Base-by-base conservation (phyloP, 2,329 filamentous ascomycete genomes). In the Pseudogymnoascus sp. region DNA sequence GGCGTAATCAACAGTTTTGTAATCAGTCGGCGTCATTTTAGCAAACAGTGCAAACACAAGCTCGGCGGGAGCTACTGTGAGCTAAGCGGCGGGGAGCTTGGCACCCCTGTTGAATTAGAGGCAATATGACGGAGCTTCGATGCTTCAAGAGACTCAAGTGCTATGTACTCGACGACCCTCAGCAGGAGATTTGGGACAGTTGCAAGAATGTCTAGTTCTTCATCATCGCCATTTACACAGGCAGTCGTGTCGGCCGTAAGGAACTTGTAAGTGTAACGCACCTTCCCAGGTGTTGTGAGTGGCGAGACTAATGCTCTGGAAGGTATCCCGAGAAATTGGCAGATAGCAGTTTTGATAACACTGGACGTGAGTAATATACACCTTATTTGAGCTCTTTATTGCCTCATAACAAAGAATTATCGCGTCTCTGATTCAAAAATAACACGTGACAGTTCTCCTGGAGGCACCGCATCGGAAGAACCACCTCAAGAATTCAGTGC, bases 311-410 rank as follows among this genome's bases (percentile, higher is more conserved):
- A 64, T 68, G 51, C 41, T 60, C 39, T 59, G 61, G 63, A 66
- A 94, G 92, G 64, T 99, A 96, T 73, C 94, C 94, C 0, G 91
- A 95, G 72, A 85, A 86, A 64, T 80, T 97, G 42, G 94, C 94
- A 8, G 94, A 97, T 72, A 88, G 87, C 68, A 86, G 89, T 67
- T 99, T 92, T 83, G 94, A 99, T 74, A 99, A 99, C 72, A 96
- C 95, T n/a, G 94, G 94, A 61, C 74, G 84, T 84, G 73, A 59
- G 70, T 64, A 27, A 36, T 36, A 31, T 42, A 38, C 21, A 33
- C 21, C 48, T 2, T n/a, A 6, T 42, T 8, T 29, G 10, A 13
- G 8, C 31, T 33, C 15, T 8, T 25, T 41, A 5, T 15, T 39
- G 17, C 3, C 48, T 55, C 29, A 55, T 55, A 38, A 59, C 58